Conservation (phyloP, 345 rosid species). For the Eucalyptus decipiens region DNA sequence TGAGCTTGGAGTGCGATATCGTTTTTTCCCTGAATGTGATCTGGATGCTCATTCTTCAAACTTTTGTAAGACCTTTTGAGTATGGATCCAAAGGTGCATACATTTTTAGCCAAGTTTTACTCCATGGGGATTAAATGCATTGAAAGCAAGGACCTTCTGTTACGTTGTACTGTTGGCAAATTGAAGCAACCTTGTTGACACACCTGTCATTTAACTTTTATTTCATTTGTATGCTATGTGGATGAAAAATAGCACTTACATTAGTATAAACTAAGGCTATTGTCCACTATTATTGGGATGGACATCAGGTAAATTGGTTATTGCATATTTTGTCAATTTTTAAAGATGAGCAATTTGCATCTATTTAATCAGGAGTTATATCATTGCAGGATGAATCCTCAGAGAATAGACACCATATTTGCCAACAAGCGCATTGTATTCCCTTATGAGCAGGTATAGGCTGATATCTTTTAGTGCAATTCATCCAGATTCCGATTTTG, state of each 20-base stretch:
- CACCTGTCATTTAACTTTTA: no score
- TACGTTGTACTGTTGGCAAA: neutral
- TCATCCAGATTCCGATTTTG: neutral
- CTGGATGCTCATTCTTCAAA: neutral
- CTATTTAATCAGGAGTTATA: neutral
- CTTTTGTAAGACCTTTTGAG: neutral
- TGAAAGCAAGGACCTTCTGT: neutral
- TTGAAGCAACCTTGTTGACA: neutral
- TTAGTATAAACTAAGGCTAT: neutral
- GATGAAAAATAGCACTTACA: neutral
- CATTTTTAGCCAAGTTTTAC: neutral
- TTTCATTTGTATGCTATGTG: neutral
- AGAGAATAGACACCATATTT: constrained; percentile 68
- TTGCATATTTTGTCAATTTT: neutral
- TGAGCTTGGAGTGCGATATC: neutral
- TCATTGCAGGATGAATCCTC: constrained; percentile 77
- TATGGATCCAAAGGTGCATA: neutral
- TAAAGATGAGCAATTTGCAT: neutral
- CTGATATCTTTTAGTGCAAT: neutral
- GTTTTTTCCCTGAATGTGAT: neutral
- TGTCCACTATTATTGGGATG: neutral
- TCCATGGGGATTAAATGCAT: neutral
- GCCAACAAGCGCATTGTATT: constrained; percentile 76
- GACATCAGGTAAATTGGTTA: neutral
- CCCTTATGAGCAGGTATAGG: constrained; percentile 81